Conservation (phyloP, 192 early-diverging fungal genomes). For the Thamnidium elegans region DNA sequence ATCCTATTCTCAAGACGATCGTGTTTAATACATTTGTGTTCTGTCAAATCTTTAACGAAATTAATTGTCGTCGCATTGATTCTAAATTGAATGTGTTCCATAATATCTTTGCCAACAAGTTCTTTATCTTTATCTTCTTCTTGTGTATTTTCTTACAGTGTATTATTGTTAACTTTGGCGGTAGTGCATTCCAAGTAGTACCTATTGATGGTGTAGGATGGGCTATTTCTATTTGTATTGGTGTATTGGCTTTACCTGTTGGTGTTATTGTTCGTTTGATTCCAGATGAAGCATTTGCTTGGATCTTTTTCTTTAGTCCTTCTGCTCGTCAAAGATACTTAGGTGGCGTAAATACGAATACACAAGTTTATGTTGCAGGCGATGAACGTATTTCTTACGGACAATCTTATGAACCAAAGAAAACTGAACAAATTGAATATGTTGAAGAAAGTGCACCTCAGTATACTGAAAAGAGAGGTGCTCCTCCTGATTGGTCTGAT, state of each 20-base stretch:
- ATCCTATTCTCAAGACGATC: constrained; percentile 60
- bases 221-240: constrained; percentile 78
- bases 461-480: constrained; percentile 35
- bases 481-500: constrained; percentile 22
- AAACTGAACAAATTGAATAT: not conserved
- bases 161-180: constrained; percentile 89
- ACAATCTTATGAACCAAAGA: not conserved
- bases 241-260: constrained; percentile 76
- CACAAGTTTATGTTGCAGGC: constrained; percentile 31
- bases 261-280: constrained; percentile 85
- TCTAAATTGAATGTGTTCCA: constrained; percentile 86
- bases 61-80: constrained; percentile 80
- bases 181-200: constrained; percentile 76
- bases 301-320: constrained; percentile 33
- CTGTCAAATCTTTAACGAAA: constrained; percentile 86
- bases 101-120: constrained; percentile 70
- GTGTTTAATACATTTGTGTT: constrained; percentile 94
- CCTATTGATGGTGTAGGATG: constrained; percentile 71
- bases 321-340: constrained; percentile 29
- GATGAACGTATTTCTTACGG: constrained; percentile 46
- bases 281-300: constrained; percentile 61
- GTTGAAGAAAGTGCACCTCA: constrained; percentile 27
- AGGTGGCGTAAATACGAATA: constrained; percentile 1
- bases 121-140: constrained; percentile 79
- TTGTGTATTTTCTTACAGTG: constrained; percentile 75